Conservation (phyloP, 495 filamentous ascomycete species). For the Patellaria atrata region DNA sequence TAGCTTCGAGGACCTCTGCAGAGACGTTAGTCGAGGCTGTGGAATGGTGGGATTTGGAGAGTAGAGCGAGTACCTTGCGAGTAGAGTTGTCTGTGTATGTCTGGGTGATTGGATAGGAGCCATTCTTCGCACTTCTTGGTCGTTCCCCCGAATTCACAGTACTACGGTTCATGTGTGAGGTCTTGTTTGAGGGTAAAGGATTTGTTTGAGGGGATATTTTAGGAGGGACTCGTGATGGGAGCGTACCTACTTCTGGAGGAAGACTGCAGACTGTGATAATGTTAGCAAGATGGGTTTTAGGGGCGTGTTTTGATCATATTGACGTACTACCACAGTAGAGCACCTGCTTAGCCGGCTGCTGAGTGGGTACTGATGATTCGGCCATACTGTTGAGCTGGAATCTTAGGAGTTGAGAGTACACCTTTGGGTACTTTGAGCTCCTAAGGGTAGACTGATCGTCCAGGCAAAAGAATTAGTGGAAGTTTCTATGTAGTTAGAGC, state of each 20-base stretch:
- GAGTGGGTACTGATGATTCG: conserved; percentile 2
- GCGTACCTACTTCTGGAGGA: conserved; percentile 70
- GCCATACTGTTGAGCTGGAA: conserved; percentile 7
- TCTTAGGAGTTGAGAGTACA: no score
- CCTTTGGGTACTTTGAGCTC: no score
- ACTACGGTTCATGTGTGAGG: no score
- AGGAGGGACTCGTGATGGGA: conserved; percentile 1
- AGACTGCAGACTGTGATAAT: conserved; percentile 68
- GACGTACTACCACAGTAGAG: conserved; percentile 71
- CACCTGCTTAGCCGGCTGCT: conserved; percentile 32
- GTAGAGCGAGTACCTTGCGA: conserved; percentile 49
- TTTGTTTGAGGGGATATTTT: conserved; percentile 1
- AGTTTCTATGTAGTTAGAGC: no score
- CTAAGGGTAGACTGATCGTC: no score
- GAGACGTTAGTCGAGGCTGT: not conserved
- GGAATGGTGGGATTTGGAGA: conserved; percentile 3
- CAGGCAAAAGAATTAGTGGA: no score
- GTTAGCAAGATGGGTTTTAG: conserved; percentile 7
- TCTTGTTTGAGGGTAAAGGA: not conserved
- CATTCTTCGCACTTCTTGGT: conserved; percentile 96
- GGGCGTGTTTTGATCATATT: conserved; percentile 6
- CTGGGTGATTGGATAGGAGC: conserved; percentile 60
- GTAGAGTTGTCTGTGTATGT: conserved; percentile 64
- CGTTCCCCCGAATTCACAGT: conserved; percentile 97
- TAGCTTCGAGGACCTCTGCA: conserved; percentile 66